phyloP scores from a whole-genome alignment of 306 rosid genomes.

The Cicer judaicum region DNA sequence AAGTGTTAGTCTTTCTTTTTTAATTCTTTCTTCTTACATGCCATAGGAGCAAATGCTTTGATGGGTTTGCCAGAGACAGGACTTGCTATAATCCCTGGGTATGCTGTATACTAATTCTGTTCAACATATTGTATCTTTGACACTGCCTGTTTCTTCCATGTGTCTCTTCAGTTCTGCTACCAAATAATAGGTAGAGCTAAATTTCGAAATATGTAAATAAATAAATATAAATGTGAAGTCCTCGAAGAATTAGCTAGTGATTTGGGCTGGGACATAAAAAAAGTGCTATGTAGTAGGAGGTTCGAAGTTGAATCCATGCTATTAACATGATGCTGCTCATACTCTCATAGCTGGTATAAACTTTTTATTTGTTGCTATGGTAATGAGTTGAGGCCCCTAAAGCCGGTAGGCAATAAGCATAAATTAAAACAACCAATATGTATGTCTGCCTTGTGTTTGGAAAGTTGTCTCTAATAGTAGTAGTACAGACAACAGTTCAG shows the following conservation, averaged over 20 bases:
- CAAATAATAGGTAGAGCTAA: constrained; percentile 20
- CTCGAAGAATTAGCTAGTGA: too few relatives aligned
- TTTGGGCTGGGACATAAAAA: too few relatives aligned
- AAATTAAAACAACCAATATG: not conserved
- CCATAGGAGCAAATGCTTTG: constrained; percentile 72
- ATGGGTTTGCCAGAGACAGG: constrained; percentile 96
- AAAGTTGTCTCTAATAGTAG: not conserved
- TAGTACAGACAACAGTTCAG: not conserved
- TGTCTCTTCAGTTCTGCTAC: constrained; percentile 18
- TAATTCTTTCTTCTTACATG: constrained; percentile 41
- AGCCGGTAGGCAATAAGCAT: constrained; percentile 2
- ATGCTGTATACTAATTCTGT: constrained; percentile 43
- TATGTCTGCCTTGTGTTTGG: not conserved
- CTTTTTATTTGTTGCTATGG: not conserved
- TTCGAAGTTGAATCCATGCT: too few relatives aligned
- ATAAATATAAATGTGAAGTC: not conserved
- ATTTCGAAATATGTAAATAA: constrained; percentile 14
- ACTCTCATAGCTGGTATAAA: not conserved
- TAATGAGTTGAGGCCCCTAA: constrained; percentile 11
- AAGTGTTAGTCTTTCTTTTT: constrained; percentile 32
- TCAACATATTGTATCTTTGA: constrained; percentile 16
- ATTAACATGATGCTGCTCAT: not conserved
- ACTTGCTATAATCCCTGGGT: constrained; percentile 99
- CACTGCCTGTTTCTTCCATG: constrained; percentile 9
- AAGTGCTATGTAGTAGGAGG: too few relatives aligned